Conservation (phyloP, 768 basidiomycete species). For the Agaricus sinodeliciosus region DNA sequence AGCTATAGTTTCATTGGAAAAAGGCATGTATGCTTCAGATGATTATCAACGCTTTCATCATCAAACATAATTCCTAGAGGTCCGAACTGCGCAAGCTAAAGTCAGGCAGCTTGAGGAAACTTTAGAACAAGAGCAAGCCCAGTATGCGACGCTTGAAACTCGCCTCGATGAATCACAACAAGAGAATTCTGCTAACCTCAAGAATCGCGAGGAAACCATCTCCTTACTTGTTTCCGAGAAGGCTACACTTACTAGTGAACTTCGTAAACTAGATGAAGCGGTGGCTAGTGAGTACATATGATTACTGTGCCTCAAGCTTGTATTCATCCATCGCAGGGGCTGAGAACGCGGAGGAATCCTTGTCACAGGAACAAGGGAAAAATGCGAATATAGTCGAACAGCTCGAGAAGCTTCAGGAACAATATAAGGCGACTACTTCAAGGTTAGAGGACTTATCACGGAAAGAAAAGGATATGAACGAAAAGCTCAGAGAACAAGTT, state of each 20-base stretch:
- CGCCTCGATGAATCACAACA: not conserved
- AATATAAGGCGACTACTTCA: slow-evolving; percentile 28
- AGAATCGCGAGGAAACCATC: slow-evolving; percentile 69
- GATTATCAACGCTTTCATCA: not conserved
- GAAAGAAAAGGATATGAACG: slow-evolving; percentile 50
- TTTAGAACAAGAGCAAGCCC: slow-evolving; percentile 1
- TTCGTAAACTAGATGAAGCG: slow-evolving; percentile 51
- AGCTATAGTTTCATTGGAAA: slow-evolving; percentile 4
- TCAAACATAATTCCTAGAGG: not conserved
- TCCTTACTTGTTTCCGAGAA: slow-evolving; percentile 73
- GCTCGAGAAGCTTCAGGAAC: slow-evolving; percentile 35
- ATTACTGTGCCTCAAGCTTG: not conserved
- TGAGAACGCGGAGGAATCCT: slow-evolving; percentile 32
- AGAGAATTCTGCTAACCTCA: slow-evolving; percentile 25
- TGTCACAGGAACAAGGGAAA: slow-evolving; percentile 37
- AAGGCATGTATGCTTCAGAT: not conserved
- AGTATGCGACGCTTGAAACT: not conserved
- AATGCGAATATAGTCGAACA: slow-evolving; percentile 32
- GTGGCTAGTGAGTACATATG: slow-evolving; percentile 49
- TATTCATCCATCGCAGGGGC: slow-evolving; percentile 28
- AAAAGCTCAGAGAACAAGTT: slow-evolving; percentile 48
- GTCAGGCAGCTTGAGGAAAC: not conserved
- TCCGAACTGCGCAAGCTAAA: not conserved
- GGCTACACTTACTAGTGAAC: slow-evolving; percentile 46
- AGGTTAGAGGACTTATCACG: slow-evolving; percentile 35